phyloP scores from a whole-genome alignment of 805 yeast species.

The Candida argentea region DNA sequence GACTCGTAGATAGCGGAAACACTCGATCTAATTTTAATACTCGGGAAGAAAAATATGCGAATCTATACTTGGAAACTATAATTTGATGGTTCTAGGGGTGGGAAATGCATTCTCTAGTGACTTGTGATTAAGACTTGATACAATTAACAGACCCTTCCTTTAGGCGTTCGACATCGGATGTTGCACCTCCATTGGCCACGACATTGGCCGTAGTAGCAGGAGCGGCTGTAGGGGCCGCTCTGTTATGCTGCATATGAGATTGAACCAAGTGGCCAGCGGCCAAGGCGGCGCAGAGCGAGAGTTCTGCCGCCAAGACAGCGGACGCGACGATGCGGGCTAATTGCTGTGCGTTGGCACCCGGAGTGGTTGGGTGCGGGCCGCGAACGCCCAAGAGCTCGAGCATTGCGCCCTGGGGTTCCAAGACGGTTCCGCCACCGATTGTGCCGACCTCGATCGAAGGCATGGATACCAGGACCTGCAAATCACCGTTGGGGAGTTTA shows the following conservation, averaged over 20 bases:
- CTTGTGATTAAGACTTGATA: conserved; percentile 42
- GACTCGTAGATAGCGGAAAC: not conserved
- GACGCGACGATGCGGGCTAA: conserved; percentile 89
- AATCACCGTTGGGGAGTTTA: conserved; percentile 61
- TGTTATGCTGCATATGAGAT: conserved; percentile 93
- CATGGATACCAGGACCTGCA: conserved; percentile 94
- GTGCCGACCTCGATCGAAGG: conserved; percentile 99
- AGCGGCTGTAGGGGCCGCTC: conserved; percentile 36
- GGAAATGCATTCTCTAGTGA: conserved; percentile 1
- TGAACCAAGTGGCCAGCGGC: conserved; percentile 98
- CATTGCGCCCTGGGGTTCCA: conserved; percentile 97
- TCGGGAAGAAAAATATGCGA: too few relatives aligned
- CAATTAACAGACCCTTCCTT: conserved; percentile 69
- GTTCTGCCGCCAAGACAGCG: conserved; percentile 92
- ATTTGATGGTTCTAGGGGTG: not conserved
- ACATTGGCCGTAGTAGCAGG: conserved; percentile 13
- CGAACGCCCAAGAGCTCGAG: conserved; percentile 86
- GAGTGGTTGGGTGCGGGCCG: conserved; percentile 89
- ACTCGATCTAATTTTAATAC: conserved; percentile 1
- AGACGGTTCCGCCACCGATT: conserved; percentile 96
- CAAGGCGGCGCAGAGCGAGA: conserved; percentile 88
- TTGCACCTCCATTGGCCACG: conserved; percentile 4
- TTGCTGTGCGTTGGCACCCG: conserved; percentile 92
- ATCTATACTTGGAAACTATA: too few relatives aligned
- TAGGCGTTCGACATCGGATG: conserved; percentile 32